phyloP scores from a whole-genome alignment of 768 basidiomycete species.

The Tricholoma flavovirens region DNA sequence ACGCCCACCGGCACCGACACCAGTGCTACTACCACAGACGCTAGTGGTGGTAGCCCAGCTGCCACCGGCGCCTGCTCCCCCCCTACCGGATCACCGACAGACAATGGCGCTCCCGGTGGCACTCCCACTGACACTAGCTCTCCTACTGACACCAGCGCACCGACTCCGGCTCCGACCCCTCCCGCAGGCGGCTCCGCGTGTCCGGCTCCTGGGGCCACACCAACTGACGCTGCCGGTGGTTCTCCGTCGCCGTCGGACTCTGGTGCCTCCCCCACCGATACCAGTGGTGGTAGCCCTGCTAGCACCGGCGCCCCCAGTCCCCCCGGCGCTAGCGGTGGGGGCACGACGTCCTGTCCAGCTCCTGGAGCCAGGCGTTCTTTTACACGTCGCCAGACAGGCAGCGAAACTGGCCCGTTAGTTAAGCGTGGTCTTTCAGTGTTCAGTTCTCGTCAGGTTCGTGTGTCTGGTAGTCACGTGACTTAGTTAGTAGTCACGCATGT shows the following conservation, averaged over 20 bases:
- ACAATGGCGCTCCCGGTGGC: not conserved
- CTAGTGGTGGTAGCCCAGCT: no score
- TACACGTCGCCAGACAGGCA: not conserved
- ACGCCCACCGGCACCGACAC: not conserved
- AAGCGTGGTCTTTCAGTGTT: not conserved
- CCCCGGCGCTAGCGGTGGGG: not conserved
- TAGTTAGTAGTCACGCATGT: no score
- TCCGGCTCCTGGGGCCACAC: no score
- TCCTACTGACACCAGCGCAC: not conserved
- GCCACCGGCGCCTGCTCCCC: no score
- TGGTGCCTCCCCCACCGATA: not conserved
- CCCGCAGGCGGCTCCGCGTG: no score
- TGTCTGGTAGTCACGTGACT: no score
- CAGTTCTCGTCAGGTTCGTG: no score
- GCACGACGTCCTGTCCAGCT: not conserved
- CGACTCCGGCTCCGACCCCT: not conserved
- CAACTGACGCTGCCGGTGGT: no score
- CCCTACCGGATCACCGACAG: not conserved
- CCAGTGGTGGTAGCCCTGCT: not conserved
- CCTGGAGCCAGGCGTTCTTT: not conserved
- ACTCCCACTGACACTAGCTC: not conserved
- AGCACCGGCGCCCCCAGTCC: not conserved
- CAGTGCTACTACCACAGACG: not conserved
- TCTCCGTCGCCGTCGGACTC: not conserved
- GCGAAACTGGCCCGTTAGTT: not conserved